Base-by-base conservation (phyloP, 2,329 filamentous ascomycete species). In the Colletotrichum tamarilloi region DNA sequence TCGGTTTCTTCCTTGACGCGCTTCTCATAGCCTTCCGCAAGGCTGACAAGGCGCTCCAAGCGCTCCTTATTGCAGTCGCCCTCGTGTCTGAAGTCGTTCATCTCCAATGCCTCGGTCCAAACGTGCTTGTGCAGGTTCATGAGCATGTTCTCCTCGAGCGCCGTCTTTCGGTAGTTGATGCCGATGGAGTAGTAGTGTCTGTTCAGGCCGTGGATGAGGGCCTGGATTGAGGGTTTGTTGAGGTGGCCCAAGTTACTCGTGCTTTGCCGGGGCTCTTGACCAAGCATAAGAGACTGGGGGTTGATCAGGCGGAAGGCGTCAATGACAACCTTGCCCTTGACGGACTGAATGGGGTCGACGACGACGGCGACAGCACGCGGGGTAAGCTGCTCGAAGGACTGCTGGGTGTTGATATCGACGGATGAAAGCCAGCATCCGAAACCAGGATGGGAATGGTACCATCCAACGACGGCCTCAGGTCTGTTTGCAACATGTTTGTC, bases 61-160 rank as follows among this genome's bases (percentile, higher is more conserved):
- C 93, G 91, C 68, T 97, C 95, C 82, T 95, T 94, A 82, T 98
- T 99, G 82, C 93, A 91, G 76, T 92, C 88, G 68, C 92, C 94
- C 81, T 98, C 96, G 70, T 91, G 87, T 76, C 92, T 90, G 89
- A 99, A 99, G 84, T 98, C 95, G 74, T 96, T 94, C 95, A 99
- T 98, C 82, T 98, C 92, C 76, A 99, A 85, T 5, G 96, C 97
- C 84, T 99, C 97, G 0, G 97, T 99, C 97, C 97, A 99, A 57
- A 98, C 95, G 78, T 98, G 97, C 89, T 99, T 99, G 90, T 99
- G 97, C 77, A 99, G 87, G 82, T 99, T 99, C 97, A 99, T 99
- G 79, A 99, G 85, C 97, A 99, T 99, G 85, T 98, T 98, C 88
- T 99, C 97, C 83, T 99, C 97, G 63, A 99, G 88, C 1, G 95